These are phyloP conservation scores for Ulmus americana DNA, from an alignment of 331 rosid genomes.

Conservation along the genomic window DNA sequence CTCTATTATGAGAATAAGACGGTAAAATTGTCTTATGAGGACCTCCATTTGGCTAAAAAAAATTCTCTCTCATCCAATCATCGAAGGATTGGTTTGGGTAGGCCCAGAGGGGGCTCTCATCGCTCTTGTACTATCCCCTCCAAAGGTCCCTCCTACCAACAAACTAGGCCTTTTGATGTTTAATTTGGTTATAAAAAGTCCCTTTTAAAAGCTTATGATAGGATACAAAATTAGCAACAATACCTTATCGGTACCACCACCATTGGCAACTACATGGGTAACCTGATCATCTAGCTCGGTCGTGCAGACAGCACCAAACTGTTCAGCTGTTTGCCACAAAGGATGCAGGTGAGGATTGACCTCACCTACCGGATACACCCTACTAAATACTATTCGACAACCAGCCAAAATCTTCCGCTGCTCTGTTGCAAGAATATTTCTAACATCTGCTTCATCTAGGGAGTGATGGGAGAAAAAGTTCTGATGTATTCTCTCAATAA, in stretches of 20 bases:
- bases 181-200: not conserved
- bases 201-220: not conserved
- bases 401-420: slow-evolving; percentile 86
- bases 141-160: too few relatives aligned
- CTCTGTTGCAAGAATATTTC: slow-evolving; percentile 78
- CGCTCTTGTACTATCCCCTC: too few relatives aligned
- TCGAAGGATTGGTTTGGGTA: too few relatives aligned
- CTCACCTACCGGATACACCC: slow-evolving; percentile 89
- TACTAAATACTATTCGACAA: slow-evolving; percentile 89
- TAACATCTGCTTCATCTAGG: slow-evolving; percentile 84
- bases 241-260: slow-evolving; percentile 97
- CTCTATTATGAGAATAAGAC: too few relatives aligned
- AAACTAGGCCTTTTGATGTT: not conserved
- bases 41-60: too few relatives aligned
- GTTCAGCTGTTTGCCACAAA: slow-evolving; percentile 94
- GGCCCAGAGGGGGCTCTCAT: too few relatives aligned
- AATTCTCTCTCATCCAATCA: too few relatives aligned
- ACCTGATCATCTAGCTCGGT: slow-evolving; percentile 85
- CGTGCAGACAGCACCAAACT: slow-evolving; percentile 89
- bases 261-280: slow-evolving; percentile 91
- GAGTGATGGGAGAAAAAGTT: slow-evolving; percentile 63
- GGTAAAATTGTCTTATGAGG: too few relatives aligned
- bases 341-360: slow-evolving; percentile 91
- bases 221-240: slow-evolving; percentile 19
- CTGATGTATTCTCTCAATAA: slow-evolving; percentile 82